Base-by-base conservation (phyloP, 1,284 basidiomycete genomes). In the Cryptococcus hybrid region DNA sequence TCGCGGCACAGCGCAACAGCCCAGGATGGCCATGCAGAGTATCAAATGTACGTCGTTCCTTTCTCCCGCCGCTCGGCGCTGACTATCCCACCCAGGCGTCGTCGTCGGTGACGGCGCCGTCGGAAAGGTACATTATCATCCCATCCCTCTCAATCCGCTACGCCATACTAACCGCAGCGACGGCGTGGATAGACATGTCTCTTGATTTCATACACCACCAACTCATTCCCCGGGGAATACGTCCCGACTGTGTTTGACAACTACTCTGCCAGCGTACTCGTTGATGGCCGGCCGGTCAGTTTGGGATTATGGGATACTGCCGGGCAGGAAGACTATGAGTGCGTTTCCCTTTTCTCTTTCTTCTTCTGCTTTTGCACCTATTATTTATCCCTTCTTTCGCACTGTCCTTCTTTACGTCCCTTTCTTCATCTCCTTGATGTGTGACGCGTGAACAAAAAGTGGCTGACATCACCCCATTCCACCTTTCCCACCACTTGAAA, bases 51-150 rank as follows among this genome's bases (percentile, higher is more conserved):
- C 5, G 66, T 63, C 24, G 12, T 36, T 36, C 35, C 4, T 1
- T 42, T n/a, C 40, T n/a, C 40, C 40, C 40, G 9, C 40, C 40
- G 7, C 42, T 18, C 42, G 5, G 9, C 40, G n/a, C 7, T 13
- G n/a, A 7, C 42, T 44, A 5, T 44, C 3, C 42, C 42, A 9
- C 39, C 42, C 42, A 78, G 76, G 76, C 59, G 95, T 98, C 77
- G 93, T 98, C 73, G 95, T 99, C 60, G 95, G 95, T 73, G 95
- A 99, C 83, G 95, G 95, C 86, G 95, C 95, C 56, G 96, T 99
- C 72, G 95, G 95, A 80, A 99, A 98, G 18, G 18, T 18, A 18
- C 18, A 18, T 89, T 94, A 88, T 65, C 69, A 85, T 9, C 9
- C 44, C 42, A 18, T 46, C 24, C 42, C 5, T 13, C 42, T 7